These are phyloP conservation scores for Paradendryphiella salina DNA, from an alignment of 2,329 filamentous ascomycete genomes.

Conservation along the genomic window DNA sequence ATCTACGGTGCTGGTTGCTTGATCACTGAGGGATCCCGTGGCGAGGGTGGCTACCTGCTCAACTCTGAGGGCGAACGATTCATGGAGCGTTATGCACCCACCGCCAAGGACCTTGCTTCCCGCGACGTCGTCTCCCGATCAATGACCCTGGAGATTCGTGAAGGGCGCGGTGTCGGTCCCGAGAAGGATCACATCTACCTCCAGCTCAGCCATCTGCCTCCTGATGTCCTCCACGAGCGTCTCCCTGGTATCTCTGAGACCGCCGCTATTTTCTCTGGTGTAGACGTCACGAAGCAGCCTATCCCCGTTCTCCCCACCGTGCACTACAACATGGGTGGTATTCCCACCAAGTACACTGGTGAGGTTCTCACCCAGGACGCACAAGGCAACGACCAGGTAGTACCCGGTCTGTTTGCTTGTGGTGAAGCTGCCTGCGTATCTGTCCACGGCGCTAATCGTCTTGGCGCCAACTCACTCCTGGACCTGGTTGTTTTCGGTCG, in stretches of 20 bases:
- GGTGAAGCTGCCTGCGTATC: conserved; percentile 97
- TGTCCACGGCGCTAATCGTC: conserved; percentile 95
- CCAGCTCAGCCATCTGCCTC: conserved; percentile 90
- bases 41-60: conserved; percentile 95
- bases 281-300: conserved; percentile 95
- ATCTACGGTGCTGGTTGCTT: conserved; percentile 96
- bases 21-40: conserved; percentile 96
- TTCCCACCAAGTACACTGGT: conserved; percentile 95
- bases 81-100: conserved; percentile 98
- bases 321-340: conserved; percentile 99
- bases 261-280: conserved; percentile 93
- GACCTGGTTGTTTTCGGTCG: conserved; percentile 97
- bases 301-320: conserved; percentile 96
- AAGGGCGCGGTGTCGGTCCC: conserved; percentile 92
- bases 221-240: conserved; percentile 91
- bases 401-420: conserved; percentile 92
- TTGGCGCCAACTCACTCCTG: conserved; percentile 96
- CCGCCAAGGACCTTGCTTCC: conserved; percentile 94
- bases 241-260: conserved; percentile 98
- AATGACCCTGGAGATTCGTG: conserved; percentile 98
- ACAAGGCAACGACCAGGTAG: conserved; percentile 85
- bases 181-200: conserved; percentile 99
- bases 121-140: conserved; percentile 96
- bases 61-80: conserved; percentile 99
- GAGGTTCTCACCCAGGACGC: conserved; percentile 90